Conservation (phyloP, 805 yeast species). For the Kodamaea kaohsiungensis region DNA sequence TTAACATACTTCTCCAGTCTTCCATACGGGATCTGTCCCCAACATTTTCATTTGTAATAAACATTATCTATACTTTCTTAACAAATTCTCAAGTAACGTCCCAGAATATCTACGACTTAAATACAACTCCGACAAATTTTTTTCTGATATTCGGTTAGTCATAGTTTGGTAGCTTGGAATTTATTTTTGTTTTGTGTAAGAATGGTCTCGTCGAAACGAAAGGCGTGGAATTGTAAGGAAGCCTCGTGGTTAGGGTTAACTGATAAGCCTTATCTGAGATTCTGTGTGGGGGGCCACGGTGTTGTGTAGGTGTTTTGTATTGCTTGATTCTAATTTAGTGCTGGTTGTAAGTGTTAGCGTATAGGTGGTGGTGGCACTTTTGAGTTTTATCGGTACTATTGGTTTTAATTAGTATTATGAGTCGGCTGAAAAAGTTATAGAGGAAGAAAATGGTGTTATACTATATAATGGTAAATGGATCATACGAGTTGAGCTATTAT, state of each 20-base stretch:
- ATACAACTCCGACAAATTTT: conserved; percentile 1
- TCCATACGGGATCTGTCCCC: conserved; percentile 78
- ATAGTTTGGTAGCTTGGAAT: conserved; percentile 8
- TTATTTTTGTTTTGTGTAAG: background rate
- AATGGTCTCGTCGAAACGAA: background rate
- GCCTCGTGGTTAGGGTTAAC: background rate
- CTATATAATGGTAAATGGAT: no score
- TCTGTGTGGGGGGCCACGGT: background rate
- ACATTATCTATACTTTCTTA: conserved; percentile 49
- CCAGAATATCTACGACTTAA: background rate
- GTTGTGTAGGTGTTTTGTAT: no score
- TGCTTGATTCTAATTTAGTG: no score
- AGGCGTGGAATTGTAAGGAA: conserved; percentile 4
- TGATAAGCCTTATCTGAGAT: background rate
- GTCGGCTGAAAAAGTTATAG: no score
- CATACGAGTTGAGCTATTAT: no score
- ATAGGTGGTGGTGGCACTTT: no score
- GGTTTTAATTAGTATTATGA: no score
- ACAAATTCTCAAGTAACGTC: background rate
- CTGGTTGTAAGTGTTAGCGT: background rate
- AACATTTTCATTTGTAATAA: conserved; percentile 76
- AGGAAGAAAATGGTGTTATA: no score
- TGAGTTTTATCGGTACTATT: no score
- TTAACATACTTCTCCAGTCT: conserved; percentile 50
- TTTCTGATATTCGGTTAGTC: conserved; percentile 3